Conservation (phyloP, 345 rosid genomes). For the Hypericum perforatum region DNA sequence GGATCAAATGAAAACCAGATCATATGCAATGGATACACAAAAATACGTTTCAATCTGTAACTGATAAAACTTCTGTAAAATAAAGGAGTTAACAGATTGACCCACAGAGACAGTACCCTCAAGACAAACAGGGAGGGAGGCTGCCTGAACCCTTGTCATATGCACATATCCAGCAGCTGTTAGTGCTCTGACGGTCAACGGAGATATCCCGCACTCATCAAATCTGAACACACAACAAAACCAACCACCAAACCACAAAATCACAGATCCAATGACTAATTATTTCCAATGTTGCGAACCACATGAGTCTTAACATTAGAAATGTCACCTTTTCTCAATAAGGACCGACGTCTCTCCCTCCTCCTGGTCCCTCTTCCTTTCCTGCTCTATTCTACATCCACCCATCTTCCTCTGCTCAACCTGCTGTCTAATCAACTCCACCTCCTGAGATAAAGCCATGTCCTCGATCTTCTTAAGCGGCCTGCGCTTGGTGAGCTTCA, state of each 20-base stretch:
- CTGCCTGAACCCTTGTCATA: constrained; percentile 87
- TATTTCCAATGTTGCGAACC: not conserved
- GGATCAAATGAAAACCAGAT: no score
- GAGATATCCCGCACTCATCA: constrained; percentile 71
- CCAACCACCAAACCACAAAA: constrained; percentile 4
- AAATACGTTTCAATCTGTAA: not conserved
- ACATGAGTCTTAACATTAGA: not conserved
- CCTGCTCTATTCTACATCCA: constrained; percentile 16
- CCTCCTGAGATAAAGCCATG: constrained; percentile 44
- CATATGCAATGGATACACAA: not conserved
- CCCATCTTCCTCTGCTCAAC: constrained; percentile 34
- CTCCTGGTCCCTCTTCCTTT: constrained; percentile 11
- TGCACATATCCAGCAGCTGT: constrained; percentile 64
- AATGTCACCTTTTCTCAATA: constrained; percentile 44
- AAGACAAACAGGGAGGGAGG: constrained; percentile 58
- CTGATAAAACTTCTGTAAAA: not conserved
- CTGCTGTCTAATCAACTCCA: constrained; percentile 51
- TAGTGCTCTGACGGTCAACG: constrained; percentile 72
- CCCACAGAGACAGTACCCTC: constrained; percentile 39
- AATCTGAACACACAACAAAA: constrained; percentile 40
- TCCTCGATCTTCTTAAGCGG: constrained; percentile 42
- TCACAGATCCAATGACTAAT: not conserved
- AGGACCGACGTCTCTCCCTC: constrained; percentile 39
- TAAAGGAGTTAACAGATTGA: not conserved
- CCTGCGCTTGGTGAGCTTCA: constrained; percentile 56